These are phyloP conservation scores for Kuraishia capsulata DNA, from an alignment of 805 yeast species.

Conservation along the genomic window DNA sequence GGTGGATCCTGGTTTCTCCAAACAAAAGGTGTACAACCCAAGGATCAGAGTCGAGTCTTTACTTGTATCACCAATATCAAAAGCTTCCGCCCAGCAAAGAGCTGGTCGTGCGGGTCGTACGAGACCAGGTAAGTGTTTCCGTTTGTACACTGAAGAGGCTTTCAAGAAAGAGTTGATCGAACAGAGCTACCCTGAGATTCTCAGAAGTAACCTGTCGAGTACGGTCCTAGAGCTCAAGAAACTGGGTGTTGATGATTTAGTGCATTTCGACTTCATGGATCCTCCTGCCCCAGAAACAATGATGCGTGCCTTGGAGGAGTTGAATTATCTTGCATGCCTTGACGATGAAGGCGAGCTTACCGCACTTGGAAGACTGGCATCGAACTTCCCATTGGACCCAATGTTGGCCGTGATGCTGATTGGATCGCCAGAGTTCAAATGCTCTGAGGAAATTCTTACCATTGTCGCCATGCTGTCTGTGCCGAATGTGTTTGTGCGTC, in stretches of 20 bases:
- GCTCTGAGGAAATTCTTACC: conserved; percentile 83
- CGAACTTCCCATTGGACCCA: conserved; percentile 93
- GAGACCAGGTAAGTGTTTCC: conserved; percentile 94
- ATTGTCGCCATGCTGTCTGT: conserved; percentile 88
- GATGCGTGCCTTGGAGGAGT: conserved; percentile 98
- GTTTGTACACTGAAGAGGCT: conserved; percentile 94
- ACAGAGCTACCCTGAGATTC: conserved; percentile 93
- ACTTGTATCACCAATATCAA: conserved; percentile 91
- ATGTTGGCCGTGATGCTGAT: conserved; percentile 89
- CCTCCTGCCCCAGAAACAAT: conserved; percentile 99
- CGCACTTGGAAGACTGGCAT: conserved; percentile 80
- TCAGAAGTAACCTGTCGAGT: conserved; percentile 82
- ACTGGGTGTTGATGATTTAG: conserved; percentile 90
- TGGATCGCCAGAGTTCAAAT: conserved; percentile 74
- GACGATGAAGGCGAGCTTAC: conserved; percentile 91
- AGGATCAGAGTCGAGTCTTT: conserved; percentile 91
- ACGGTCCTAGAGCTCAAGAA: conserved; percentile 91
- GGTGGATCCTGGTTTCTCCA: conserved; percentile 95
- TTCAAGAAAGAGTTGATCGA: conserved; percentile 89
- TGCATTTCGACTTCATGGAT: conserved; percentile 97
- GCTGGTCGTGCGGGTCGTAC: conserved; percentile 99
- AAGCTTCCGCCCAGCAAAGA: conserved; percentile 96
- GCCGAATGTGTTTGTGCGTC: conserved; percentile 91
- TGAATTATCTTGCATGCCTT: conserved; percentile 81
- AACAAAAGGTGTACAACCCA: conserved; percentile 95